Evolutionary conservation across 2,329 filamentous ascomycete species (phyloP).

Genomic region (Tricladium varicosporioides): DNA sequence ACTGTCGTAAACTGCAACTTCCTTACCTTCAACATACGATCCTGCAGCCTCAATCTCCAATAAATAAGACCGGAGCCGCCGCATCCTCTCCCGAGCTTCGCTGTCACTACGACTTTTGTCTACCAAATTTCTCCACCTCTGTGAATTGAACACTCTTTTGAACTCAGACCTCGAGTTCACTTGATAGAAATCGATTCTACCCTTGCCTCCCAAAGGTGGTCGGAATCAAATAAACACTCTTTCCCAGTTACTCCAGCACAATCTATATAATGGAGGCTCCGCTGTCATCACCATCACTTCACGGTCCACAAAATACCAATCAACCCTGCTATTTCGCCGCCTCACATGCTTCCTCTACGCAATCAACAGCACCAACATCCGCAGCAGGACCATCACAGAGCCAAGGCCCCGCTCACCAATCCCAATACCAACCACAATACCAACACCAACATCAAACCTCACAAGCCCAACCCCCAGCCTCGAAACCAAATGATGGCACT

Average conservation of each 20-base stretch:
- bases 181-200: not conserved
- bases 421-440: slow-evolving; percentile 10
- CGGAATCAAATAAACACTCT: not conserved
- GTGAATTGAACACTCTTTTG: not conserved
- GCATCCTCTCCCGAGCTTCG: not conserved
- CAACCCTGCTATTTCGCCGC: slow-evolving; percentile 28
- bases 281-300: slow-evolving; percentile 32
- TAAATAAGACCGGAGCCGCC: not conserved
- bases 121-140: not conserved
- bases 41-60: not conserved
- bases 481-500: slow-evolving; percentile 43
- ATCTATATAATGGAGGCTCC: slow-evolving; percentile 38
- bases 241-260: slow-evolving; percentile 26
- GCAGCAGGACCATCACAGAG: slow-evolving; percentile 24
- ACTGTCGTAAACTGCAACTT: not conserved
- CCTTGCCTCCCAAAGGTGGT: not conserved
- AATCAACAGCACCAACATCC: slow-evolving; percentile 17
- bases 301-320: slow-evolving; percentile 10
- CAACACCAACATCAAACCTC: slow-evolving; percentile 7
- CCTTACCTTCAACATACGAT: not conserved
- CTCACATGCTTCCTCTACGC: slow-evolving; percentile 13
- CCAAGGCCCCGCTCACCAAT: slow-evolving; percentile 28
- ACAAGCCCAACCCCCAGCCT: slow-evolving; percentile 36
- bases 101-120: too few species aligned
- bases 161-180: not conserved